These are phyloP conservation scores for Pythium coloratum DNA, from an alignment of 352 stramenopile species.

Conservation along the genomic window DNA sequence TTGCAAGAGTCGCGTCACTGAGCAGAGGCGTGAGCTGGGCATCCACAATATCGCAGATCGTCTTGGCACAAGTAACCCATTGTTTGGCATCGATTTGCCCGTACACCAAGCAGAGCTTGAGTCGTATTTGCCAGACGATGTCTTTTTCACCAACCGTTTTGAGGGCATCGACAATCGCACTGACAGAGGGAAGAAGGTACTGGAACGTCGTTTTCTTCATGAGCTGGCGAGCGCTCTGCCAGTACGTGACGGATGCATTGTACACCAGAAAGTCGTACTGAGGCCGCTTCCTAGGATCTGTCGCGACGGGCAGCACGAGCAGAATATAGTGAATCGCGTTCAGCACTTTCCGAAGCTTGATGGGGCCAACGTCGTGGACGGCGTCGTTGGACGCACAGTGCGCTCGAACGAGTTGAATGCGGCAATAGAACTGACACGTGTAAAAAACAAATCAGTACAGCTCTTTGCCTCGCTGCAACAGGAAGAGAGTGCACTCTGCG, in stretches of 20 bases:
- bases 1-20: conserved; percentile 27
- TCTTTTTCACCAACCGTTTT: conserved; percentile 72
- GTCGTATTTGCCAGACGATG: conserved; percentile 55
- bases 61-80: conserved; percentile 50
- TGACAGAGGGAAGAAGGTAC: conserved; percentile 68
- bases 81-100: conserved; percentile 71
- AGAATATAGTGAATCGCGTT: conserved; percentile 80
- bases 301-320: conserved; percentile 71
- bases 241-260: conserved; percentile 89
- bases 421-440: conserved; percentile 74
- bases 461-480: not conserved
- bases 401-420: conserved; percentile 80
- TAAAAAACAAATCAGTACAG: not conserved
- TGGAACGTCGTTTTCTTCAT: conserved; percentile 81
- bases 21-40: conserved; percentile 49
- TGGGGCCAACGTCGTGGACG: conserved; percentile 36
- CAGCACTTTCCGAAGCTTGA: conserved; percentile 50
- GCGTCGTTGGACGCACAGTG: conserved; percentile 55
- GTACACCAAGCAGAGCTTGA: conserved; percentile 71
- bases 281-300: conserved; percentile 51
- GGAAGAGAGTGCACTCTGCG: not conserved
- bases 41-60: conserved; percentile 70
- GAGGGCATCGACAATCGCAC: conserved; percentile 66
- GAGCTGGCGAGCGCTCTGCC: conserved; percentile 78
- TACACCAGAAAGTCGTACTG: conserved; percentile 91